Conservation (phyloP, 768 basidiomycete genomes). For the Calocybe gangraenosa region DNA sequence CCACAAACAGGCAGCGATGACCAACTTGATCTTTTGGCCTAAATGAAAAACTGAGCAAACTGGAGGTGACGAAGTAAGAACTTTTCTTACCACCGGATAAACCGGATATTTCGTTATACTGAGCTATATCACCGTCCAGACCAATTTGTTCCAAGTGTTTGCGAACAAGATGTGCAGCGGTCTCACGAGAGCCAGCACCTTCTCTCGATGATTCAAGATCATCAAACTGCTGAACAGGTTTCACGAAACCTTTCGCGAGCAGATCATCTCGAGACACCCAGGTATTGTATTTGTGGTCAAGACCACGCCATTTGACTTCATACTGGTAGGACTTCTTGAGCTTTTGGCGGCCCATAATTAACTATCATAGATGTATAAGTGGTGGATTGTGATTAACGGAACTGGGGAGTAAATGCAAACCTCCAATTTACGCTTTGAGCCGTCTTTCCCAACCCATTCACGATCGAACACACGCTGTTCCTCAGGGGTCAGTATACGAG, state of each 20-base stretch:
- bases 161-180: conserved; percentile 72
- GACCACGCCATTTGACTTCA: conserved; percentile 82
- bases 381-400: too few relatives aligned
- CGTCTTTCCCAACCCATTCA: conserved; percentile 90
- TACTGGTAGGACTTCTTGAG: conserved; percentile 95
- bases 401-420: conserved; percentile 30
- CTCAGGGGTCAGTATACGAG: conserved; percentile 85
- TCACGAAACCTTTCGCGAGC: conserved; percentile 80
- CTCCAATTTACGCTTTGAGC: conserved; percentile 88
- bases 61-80: not conserved
- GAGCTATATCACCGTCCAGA: conserved; percentile 94
- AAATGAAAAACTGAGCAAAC: conserved; percentile 7
- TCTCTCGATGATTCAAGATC: conserved; percentile 95
- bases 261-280: conserved; percentile 91
- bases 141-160: conserved; percentile 95
- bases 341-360: conserved; percentile 94
- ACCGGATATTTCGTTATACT: conserved; percentile 95
- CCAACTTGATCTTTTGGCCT: conserved; percentile 97
- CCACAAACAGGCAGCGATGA: conserved; percentile 93
- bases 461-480: conserved; percentile 75
- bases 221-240: conserved; percentile 91
- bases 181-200: conserved; percentile 90
- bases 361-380: too few relatives aligned
- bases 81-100: conserved; percentile 84
- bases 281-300: conserved; percentile 85